Evolutionary conservation across 208 protist species (phyloP).

Genomic region (Crithidia bombi): DNA sequence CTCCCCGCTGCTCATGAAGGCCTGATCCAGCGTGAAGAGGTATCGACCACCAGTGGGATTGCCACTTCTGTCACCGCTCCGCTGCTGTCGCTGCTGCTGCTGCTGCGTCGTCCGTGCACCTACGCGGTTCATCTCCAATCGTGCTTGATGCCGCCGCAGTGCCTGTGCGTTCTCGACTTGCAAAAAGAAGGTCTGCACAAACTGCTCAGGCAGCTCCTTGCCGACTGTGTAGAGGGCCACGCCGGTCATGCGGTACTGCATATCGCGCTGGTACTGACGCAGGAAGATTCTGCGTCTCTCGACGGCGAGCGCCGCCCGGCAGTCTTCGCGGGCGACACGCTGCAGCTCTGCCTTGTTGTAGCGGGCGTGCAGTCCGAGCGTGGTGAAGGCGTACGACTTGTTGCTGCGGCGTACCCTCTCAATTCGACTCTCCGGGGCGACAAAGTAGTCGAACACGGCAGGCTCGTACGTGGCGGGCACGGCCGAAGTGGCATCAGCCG

Average conservation of each 20-base stretch:
- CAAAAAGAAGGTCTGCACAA: constrained; percentile 33
- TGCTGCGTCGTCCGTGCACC: not conserved
- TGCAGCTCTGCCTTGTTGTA: constrained; percentile 21
- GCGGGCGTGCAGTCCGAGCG: constrained; percentile 1
- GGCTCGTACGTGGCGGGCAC: constrained; percentile 5
- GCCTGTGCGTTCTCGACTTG: constrained; percentile 17
- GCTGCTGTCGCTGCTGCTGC: not conserved
- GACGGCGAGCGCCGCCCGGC: constrained; percentile 24
- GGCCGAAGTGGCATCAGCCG: no score
- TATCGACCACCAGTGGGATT: constrained; percentile 6
- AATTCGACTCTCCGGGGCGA: constrained; percentile 28
- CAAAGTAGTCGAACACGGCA: constrained; percentile 35
- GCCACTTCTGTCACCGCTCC: not conserved
- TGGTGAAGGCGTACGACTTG: constrained; percentile 4
- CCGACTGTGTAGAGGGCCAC: constrained; percentile 23
- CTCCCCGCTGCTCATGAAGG: constrained; percentile 11
- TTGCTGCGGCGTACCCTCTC: not conserved
- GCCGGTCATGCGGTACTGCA: constrained; percentile 27
- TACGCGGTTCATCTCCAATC: not conserved
- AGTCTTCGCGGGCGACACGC: constrained; percentile 25
- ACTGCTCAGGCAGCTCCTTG: constrained; percentile 28
- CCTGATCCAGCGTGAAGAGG: constrained; percentile 30
- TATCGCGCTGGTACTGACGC: constrained; percentile 33
- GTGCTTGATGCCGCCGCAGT: constrained; percentile 4
- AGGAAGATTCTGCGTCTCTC: constrained; percentile 36